Percentiles rank a stretch among this genome's conserved stretches.
phyloP scores from a whole-genome alignment of 371 early-diverging fungal genomes.

The Syncephalastrum contaminatum region DNA sequence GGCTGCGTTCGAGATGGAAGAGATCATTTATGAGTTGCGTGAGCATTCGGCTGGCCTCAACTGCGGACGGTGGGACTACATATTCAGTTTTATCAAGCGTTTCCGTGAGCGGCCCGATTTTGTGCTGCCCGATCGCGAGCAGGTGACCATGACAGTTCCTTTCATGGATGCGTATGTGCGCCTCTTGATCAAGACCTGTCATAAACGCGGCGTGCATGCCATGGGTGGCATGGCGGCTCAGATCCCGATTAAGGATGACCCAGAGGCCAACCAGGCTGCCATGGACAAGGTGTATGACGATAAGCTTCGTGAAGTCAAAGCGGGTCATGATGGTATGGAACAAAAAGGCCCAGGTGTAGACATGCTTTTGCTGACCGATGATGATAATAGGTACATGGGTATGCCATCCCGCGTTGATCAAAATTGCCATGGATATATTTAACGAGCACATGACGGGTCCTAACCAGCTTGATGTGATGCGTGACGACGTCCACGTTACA shows the following conservation, averaged over 20 bases:
- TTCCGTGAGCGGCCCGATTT: conserved; percentile 83
- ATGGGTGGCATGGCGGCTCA: conserved; percentile 99
- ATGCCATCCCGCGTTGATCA: conserved; percentile 92
- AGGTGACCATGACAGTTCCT: conserved; percentile 91
- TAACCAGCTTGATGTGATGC: conserved; percentile 84
- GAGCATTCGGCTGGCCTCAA: conserved; percentile 95
- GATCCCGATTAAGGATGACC: conserved; percentile 94
- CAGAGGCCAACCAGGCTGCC: conserved; percentile 83
- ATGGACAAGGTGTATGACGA: conserved; percentile 92
- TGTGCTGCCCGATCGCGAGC: conserved; percentile 87
- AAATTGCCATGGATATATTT: conserved; percentile 78
- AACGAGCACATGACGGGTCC: conserved; percentile 88
- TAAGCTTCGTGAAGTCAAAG: conserved; percentile 91
- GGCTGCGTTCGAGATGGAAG: conserved; percentile 97
- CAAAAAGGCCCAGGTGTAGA: background rate
- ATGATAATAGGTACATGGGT: conserved; percentile 73
- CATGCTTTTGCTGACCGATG: background rate
- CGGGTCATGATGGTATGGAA: conserved; percentile 65
- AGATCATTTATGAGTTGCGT: conserved; percentile 96
- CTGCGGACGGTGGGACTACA: conserved; percentile 99
- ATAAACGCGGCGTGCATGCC: conserved; percentile 95
- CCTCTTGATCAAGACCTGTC: conserved; percentile 94
- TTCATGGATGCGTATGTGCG: conserved; percentile 95
- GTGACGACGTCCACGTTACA: conserved; percentile 80
- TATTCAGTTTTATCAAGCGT: conserved; percentile 95